Base-by-base conservation (phyloP, 768 basidiomycete species). In the Kwoniella newhampshirensis region DNA sequence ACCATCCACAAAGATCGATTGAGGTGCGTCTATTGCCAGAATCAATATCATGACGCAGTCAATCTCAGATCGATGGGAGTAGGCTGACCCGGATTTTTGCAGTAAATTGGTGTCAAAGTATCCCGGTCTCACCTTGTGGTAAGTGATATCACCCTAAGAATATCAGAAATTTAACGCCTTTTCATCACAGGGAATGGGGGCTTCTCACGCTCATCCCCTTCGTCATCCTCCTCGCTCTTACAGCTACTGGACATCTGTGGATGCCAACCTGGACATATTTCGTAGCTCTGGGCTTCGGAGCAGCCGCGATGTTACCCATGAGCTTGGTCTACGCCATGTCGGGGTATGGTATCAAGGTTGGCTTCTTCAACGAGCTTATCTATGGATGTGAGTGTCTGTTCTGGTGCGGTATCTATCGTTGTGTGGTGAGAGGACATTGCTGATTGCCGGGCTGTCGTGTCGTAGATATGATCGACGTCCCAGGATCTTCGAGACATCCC, bases 181-280 rank as follows among this genome's bases (percentile, higher is more conserved):
- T n/a, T n/a, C n/a, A n/a, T n/a, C n/a, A n/a, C 37, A 57, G 55
- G 55, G 46, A 57, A 41, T 57, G 55, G 55, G 25, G 21, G 2
- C 25, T 41, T 23, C 26, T 57, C 23, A 46, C 39, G 18, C 11
- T 48, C 18, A 21, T 57, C 3, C 55, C 55, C 36, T 26, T 50
- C 55, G 28, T 57, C 39, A 57, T 57, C 27, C 47, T 57, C 18
- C 40, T 57, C 36, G 47, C 30, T 0, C 25, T 57, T 1, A 25
- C 41, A 2, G 47, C 40, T 6, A 57, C 46, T 15, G 43, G 43
- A 28, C 21, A 48, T 13, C 2, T 49, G 6, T 57, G 40, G 21
- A 57, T 57, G 55, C 47, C 55, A 3, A 47, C 39, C 1, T 57
- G 46, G 46, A 57, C 55, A 4, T 57, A 57, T 36, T 57, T 57